Base-by-base conservation (phyloP, 306 rosid species). In the Fagus crenata region DNA sequence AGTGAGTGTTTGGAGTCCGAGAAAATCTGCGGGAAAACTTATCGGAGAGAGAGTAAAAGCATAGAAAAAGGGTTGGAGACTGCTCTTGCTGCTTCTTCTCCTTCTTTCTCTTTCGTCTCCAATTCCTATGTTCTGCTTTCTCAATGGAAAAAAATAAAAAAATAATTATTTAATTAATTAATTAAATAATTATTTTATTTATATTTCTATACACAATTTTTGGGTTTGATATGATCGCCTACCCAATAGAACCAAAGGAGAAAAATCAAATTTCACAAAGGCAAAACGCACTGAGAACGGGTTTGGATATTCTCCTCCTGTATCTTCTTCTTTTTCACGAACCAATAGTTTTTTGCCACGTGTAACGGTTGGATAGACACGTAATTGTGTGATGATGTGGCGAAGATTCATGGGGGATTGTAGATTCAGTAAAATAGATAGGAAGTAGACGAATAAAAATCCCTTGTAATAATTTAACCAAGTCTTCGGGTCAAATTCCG, bases 401-500 rank as follows among this genome's bases (percentile, higher is more conserved):
- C 71, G 33, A 11, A 1, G 0, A 0, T 0, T 72, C 9, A 72
- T 76, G 53, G 78, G 0, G 0, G 0, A 0, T 1, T 39, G 1
- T 6, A 49, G 35, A 49, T 74, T 49, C 12, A 40, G 41, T 15
- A 51, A 67, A 68, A n/a, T 41, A 6, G 15, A 31, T 22, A 35
- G 40, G 13, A 14, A 75, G 53, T 51, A 83, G 60, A 78, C 60
- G 69, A 64, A 73, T 46, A 3, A 4, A n/a, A 73, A 61, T 35
- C 81, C 40, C 41, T 15, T 71, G 74, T 64, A 77, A 77, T 77
- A 70, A 71, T 63, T 54, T 81, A 37, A 74, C 76, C 31, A 67
- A 39, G 43, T 39, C 64, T 51, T 77, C 74, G 17, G 81, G 81
- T 91, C 86, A 89, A 87, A 91, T 89, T 87, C 68, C 79, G 77